Percentiles rank a stretch among this genome's conserved stretches.
phyloP scores from a whole-genome alignment of 305 asterid species.

The Petunia hybrid region DNA sequence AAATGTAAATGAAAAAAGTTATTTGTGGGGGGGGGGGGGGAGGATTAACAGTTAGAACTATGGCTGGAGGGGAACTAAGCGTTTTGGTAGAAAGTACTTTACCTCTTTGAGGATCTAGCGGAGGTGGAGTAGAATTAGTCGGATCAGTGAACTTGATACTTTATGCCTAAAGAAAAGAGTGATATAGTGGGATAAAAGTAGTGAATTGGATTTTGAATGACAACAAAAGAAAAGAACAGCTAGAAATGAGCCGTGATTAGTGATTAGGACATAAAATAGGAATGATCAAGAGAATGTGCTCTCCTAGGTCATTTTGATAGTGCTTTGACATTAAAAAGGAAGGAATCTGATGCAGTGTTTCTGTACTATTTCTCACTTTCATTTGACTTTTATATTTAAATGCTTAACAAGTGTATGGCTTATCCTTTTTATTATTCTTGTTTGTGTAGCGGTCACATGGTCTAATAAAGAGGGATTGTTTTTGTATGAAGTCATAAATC shows the following conservation, averaged over 20 bases:
- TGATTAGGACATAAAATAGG: background rate
- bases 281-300: constrained; percentile 8
- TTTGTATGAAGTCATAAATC: background rate
- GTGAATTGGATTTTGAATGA: background rate
- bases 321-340: background rate
- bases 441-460: constrained; percentile 13
- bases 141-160: background rate
- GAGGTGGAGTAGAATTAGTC: background rate
- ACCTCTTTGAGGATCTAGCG: background rate
- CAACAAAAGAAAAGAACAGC: background rate
- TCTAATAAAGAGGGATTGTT: constrained; percentile 11
- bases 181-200: background rate
- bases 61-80: no score
- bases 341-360: constrained; percentile 18
- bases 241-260: background rate
- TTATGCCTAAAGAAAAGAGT: background rate
- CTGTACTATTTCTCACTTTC: background rate
- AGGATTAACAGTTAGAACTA: no score
- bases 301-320: background rate
- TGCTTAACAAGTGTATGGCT: background rate
- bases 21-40: background rate
- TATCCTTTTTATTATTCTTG: constrained; percentile 10
- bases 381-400: background rate
- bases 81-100: no score
- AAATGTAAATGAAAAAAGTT: background rate